Conservation (phyloP, 1,139 yeast species). For the Zygotorulaspora mrakii region DNA sequence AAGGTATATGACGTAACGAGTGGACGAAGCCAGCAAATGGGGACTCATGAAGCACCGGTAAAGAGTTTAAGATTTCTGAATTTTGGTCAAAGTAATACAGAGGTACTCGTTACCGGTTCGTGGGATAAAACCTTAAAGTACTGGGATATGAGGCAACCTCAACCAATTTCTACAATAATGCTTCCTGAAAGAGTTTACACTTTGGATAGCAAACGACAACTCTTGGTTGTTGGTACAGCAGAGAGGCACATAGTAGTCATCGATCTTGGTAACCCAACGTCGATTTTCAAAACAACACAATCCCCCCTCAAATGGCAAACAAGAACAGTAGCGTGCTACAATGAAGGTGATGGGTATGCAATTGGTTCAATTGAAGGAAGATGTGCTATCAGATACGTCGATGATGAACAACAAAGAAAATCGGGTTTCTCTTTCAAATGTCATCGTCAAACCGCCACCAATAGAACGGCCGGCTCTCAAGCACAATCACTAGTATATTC, state of each 20-base stretch:
- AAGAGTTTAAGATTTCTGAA: slow-evolving; percentile 70
- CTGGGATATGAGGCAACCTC: slow-evolving; percentile 75
- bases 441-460: slow-evolving; percentile 54
- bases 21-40: slow-evolving; percentile 81
- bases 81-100: slow-evolving; percentile 77
- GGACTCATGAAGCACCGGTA: slow-evolving; percentile 82
- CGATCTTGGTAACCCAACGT: slow-evolving; percentile 79
- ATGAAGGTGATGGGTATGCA: slow-evolving; percentile 88
- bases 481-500: slow-evolving; percentile 59
- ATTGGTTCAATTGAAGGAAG: slow-evolving; percentile 94
- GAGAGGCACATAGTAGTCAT: slow-evolving; percentile 77
- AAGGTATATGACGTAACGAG: slow-evolving; percentile 76
- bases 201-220: slow-evolving; percentile 78
- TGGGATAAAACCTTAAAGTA: slow-evolving; percentile 95
- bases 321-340: slow-evolving; percentile 75
- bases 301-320: slow-evolving; percentile 95
- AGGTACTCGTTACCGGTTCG: slow-evolving; percentile 85
- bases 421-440: slow-evolving; percentile 89
- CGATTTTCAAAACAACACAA: slow-evolving; percentile 65
- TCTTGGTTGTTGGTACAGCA: slow-evolving; percentile 89
- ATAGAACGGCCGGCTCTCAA: slow-evolving; percentile 36
- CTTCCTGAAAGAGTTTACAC: slow-evolving; percentile 89
- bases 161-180: slow-evolving; percentile 74
- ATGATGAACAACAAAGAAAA: slow-evolving; percentile 69
- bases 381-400: slow-evolving; percentile 93